A percentile compares a stretch with the other conserved stretches of the same genome.
Evolutionary conservation across 495 filamentous ascomycete genomes (phyloP).

Genomic region (Xylaria flabelliformis): DNA sequence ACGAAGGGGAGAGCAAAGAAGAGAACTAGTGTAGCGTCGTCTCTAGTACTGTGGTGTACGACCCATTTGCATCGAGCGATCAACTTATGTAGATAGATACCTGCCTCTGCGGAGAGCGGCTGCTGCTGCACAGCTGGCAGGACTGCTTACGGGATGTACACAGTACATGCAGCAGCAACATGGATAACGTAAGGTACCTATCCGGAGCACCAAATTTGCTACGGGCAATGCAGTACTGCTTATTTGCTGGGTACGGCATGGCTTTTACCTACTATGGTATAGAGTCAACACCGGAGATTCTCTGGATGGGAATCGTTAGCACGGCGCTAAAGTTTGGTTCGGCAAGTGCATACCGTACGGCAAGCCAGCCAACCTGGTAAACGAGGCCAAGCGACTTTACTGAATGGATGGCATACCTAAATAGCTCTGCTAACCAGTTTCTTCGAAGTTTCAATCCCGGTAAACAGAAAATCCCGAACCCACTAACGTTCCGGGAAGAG

Average conservation of each 20-base stretch:
- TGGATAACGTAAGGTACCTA: not conserved
- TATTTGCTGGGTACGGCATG: not conserved
- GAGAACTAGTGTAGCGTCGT: constrained; percentile 11
- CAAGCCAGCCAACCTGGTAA: not conserved
- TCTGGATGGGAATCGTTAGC: not conserved
- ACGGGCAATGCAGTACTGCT: not conserved
- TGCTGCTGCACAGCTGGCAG: constrained; percentile 10
- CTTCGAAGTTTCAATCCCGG: not conserved
- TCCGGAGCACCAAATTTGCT: not conserved
- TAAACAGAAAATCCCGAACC: not conserved
- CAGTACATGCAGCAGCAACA: not conserved
- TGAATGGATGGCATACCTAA: constrained; percentile 1
- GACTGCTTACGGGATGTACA: not conserved
- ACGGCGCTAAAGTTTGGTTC: not conserved
- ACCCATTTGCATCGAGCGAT: not conserved
- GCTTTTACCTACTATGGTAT: not conserved
- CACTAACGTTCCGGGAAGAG: not conserved
- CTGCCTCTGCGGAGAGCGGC: not conserved
- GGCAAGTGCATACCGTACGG: not conserved
- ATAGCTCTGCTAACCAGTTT: not conserved
- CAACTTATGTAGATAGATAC: too few species aligned
- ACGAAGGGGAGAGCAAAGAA: too few species aligned
- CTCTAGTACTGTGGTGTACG: constrained; percentile 1
- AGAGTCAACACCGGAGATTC: not conserved
- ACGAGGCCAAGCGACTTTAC: not conserved